phyloP scores from a whole-genome alignment of 164 flowering plant genomes.

The Vitis rupestris region DNA sequence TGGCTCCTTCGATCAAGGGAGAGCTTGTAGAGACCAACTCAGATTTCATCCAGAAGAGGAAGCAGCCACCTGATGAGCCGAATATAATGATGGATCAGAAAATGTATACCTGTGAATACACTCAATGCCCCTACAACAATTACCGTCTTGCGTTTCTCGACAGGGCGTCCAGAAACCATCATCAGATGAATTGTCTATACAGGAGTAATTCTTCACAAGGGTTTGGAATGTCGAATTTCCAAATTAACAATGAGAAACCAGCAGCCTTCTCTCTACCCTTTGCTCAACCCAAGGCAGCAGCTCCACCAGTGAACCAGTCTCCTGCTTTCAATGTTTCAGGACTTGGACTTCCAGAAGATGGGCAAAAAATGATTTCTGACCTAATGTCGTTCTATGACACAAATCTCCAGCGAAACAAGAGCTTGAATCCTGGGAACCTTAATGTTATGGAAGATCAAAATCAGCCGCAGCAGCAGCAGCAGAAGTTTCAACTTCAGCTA shows the following conservation, averaged over 20 bases:
- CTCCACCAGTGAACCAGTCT: slow-evolving; percentile 12
- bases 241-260: slow-evolving; percentile 29
- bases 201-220: slow-evolving; percentile 20
- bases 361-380: slow-evolving; percentile 59
- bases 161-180: slow-evolving; percentile 51
- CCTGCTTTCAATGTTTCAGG: slow-evolving; percentile 34
- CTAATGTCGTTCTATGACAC: slow-evolving; percentile 61
- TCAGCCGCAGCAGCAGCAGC: slow-evolving; percentile 17
- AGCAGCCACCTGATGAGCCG: slow-evolving; percentile 29
- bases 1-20: slow-evolving; percentile 31
- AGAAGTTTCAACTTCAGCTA: slow-evolving; percentile 25
- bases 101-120: slow-evolving; percentile 42
- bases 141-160: slow-evolving; percentile 46
- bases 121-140: slow-evolving; percentile 48
- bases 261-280: slow-evolving; percentile 29
- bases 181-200: slow-evolving; percentile 47
- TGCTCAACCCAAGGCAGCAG: slow-evolving; percentile 29
- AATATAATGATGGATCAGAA: slow-evolving; percentile 32
- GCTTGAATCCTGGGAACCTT: slow-evolving; percentile 18
- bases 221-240: slow-evolving; percentile 25
- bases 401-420: slow-evolving; percentile 40
- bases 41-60: slow-evolving; percentile 45
- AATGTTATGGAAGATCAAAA: slow-evolving; percentile 19
- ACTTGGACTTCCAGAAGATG: slow-evolving; percentile 66
- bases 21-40: slow-evolving; percentile 19